Base-by-base conservation (phyloP, 2,329 filamentous ascomycete species). In the Bisporella sp. region DNA sequence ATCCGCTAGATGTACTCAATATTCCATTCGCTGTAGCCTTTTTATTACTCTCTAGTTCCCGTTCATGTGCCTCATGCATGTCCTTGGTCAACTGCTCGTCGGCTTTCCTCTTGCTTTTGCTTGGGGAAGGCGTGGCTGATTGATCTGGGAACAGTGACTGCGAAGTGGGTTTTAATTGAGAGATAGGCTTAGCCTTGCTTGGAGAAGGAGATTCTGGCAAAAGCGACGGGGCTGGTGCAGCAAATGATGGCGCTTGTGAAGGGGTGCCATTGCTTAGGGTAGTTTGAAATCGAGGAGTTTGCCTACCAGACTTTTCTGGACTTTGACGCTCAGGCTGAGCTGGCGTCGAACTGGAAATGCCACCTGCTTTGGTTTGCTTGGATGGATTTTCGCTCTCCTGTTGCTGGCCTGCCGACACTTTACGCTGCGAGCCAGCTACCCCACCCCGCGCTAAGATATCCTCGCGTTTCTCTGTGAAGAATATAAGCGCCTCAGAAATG, bases 91-190 rank as follows among this genome's bases (percentile, higher is more conserved):
- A 45, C 37, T 64, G 55, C 29, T 58, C 50, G 13, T 63, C 60
- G 6, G 63, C 63, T 48, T 62, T 65, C 50, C 64, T 56, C 58
- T 66, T 66, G 11, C 54, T 50, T 33, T 60, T 64, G 3, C 40
- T 41, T 3, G 54, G 35, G 4, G 53, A 53, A n/a, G 35, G 35
- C 35, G 35, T n/a, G 35, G 35, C 35, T 12, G 45, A 11, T 28
- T 47, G 48, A 4, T 8, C 35, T n/a, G 35, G 8, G 8, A n/a
- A 8, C 8, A 37, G 35, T 37, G 35, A 37, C n/a, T 37, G 35
- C 8, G 35, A 37, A 37, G 35, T n/a, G n/a, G 8, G 8, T 9
- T 37, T 37, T 8, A n/a, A 9, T 9, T 37, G 8, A n/a, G 8
- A 8, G 35, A 37, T 2, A n/a, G 8, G 35, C 8, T 37, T 2